phyloP scores from a whole-genome alignment of 345 rosid genomes.

The Limnanthes douglasii region DNA sequence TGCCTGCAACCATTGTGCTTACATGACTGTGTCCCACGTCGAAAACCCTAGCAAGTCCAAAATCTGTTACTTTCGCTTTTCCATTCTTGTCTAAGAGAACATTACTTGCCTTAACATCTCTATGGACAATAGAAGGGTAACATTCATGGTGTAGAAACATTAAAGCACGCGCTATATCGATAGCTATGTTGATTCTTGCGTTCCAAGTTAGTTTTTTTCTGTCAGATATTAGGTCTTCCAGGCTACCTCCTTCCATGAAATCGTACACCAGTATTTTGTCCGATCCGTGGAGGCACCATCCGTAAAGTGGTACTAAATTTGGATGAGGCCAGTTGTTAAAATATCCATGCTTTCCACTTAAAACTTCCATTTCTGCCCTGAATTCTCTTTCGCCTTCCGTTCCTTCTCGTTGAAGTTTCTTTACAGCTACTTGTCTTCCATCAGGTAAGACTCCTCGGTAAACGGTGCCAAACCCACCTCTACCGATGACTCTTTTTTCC shows the following conservation, averaged over 20 bases:
- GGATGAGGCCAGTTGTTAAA: constrained; percentile 91
- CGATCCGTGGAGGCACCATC: constrained; percentile 75
- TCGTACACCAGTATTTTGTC: constrained; percentile 76
- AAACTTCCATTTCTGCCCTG: constrained; percentile 88
- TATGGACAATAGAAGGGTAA: constrained; percentile 72
- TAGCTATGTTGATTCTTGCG: constrained; percentile 43
- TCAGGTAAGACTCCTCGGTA: constrained; percentile 66
- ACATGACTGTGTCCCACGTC: constrained; percentile 70
- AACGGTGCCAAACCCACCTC: constrained; percentile 83
- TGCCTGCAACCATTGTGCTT: constrained; percentile 85
- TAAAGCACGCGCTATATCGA: constrained; percentile 56
- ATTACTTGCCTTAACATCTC: constrained; percentile 94
- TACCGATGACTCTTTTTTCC: constrained; percentile 59
- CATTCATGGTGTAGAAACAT: constrained; percentile 89
- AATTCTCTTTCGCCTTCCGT: constrained; percentile 79
- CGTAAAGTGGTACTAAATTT: constrained; percentile 74
- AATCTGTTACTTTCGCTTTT: constrained; percentile 71
- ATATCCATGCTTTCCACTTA: constrained; percentile 52
- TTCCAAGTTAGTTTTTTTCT: constrained; percentile 44
- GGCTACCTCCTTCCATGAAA: constrained; percentile 82
- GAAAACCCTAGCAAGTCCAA: constrained; percentile 75
- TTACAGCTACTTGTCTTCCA: constrained; percentile 82
- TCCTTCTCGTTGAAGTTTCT: constrained; percentile 81
- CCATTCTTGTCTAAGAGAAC: constrained; percentile 62
- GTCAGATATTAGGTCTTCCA: constrained; percentile 69